A percentile compares a stretch with the other conserved stretches of the same genome.
Conservation (phyloP, 257 asterid species). For the Lycium barbarum region DNA sequence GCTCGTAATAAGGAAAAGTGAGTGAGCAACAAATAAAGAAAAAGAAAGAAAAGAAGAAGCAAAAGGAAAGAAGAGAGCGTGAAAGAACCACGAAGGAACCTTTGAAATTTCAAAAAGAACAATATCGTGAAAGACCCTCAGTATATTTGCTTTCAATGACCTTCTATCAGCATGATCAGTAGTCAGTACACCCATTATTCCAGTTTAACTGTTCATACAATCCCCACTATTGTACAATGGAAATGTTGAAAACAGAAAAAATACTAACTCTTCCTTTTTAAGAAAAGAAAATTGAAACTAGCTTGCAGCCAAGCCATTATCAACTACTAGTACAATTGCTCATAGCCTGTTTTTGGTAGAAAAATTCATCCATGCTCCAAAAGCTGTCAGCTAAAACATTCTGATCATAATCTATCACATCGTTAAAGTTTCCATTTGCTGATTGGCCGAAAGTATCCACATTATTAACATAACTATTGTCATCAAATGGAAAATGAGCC, state of each 20-base stretch:
- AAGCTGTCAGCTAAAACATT: constrained; percentile 29
- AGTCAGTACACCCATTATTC: not conserved
- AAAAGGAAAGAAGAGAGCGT: no score
- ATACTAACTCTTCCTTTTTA: not conserved
- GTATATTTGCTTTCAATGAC: not conserved
- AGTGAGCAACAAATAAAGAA: no score
- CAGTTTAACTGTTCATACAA: not conserved
- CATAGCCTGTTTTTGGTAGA: constrained; percentile 18
- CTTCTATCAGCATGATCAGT: not conserved
- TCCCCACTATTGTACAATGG: not conserved
- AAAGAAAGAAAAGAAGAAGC: no score
- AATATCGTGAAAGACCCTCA: not conserved
- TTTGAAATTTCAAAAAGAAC: not conserved
- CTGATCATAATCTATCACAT: constrained; percentile 14
- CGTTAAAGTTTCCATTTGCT: not conserved
- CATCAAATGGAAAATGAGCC: constrained; percentile 32
- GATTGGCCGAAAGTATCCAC: constrained; percentile 19
- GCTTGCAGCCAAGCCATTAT: not conserved
- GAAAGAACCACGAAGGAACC: not conserved
- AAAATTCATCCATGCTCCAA: constrained; percentile 44
- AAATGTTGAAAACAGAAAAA: not conserved
- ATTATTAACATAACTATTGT: constrained; percentile 15
- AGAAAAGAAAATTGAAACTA: not conserved
- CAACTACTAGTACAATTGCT: not conserved
- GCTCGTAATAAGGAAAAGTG: no score